These are phyloP conservation scores for Debaryomyces castellii DNA, from an alignment of 805 yeast species.

Conservation along the genomic window DNA sequence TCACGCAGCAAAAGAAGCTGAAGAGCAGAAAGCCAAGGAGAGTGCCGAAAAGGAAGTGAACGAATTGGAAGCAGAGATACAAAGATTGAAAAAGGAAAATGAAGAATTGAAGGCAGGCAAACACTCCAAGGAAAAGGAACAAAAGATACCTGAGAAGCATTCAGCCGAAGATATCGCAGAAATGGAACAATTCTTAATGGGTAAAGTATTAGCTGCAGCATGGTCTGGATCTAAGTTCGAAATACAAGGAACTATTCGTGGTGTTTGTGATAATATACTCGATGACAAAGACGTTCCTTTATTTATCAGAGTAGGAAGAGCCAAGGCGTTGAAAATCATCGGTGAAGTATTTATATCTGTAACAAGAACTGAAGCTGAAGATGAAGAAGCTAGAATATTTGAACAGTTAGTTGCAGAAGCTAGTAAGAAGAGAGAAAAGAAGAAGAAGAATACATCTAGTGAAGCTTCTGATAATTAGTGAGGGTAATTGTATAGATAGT, in stretches of 20 bases:
- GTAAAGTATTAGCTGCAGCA: conserved; percentile 79
- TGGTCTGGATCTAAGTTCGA: conserved; percentile 84
- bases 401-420: conserved; percentile 65
- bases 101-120: conserved; percentile 19
- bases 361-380: conserved; percentile 65
- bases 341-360: conserved; percentile 63
- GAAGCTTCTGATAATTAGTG: not conserved
- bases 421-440: conserved; percentile 40
- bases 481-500: not conserved
- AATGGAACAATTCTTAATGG: conserved; percentile 71
- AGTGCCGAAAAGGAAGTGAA: conserved; percentile 13
- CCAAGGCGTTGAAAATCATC: conserved; percentile 57
- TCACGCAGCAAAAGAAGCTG: conserved; percentile 39
- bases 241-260: conserved; percentile 68
- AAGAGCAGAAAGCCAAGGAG: conserved; percentile 17
- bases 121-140: conserved; percentile 7
- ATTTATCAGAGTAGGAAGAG: conserved; percentile 54
- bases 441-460: conserved; percentile 8
- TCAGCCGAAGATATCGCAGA: conserved; percentile 64
- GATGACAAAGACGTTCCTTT: conserved; percentile 54
- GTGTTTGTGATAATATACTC: conserved; percentile 66
- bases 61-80: conserved; percentile 17
- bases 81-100: conserved; percentile 16
- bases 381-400: conserved; percentile 73
- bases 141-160: conserved; percentile 36